Base-by-base conservation (phyloP, 2,329 filamentous ascomycete species). In the Zymoseptoria pseudotritici region DNA sequence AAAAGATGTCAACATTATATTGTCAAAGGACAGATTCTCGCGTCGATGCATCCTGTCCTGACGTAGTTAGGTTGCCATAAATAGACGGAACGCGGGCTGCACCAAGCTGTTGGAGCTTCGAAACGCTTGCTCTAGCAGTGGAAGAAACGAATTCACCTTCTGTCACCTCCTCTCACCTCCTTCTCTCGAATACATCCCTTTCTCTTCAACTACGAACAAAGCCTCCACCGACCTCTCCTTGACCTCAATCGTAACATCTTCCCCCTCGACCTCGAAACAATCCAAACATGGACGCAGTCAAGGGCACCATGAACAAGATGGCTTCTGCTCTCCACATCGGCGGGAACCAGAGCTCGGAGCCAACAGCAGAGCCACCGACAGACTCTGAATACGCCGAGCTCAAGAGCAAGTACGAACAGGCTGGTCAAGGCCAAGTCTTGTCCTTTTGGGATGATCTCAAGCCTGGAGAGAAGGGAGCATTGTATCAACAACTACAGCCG, bases 371-470 rank as follows among this genome's bases (percentile, higher is more conserved):
- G 51, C 79, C 83, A 67, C 86, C 90, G 61, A 82, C 83, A 46
- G 75, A 83, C 60, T 83, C 89, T 64, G 83, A 90, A 71, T 78
- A 91, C 69, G 80, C 84, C 58, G 76, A 84, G 67, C 83, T 95
- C 50, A 84, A 83, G 75, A 78, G 86, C 65, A 88, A 87, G 73
- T 96, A 92, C 78, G 79, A 83, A 63, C 82, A 86, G 67, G 89
- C 88, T 54, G 83, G 82, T 31, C 91, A 96, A 76, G 88, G 84
- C 59, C 91, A 96, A 66, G 89, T 95, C 65, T 91, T 95, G 71
- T 82, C 87, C 60, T 97, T 92, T 77, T 96, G 89, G 80, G 90
- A 97, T 72, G 83, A 86, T 63, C 86, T 99, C 64, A 80, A 81
- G 63, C 77, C 82, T 19, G 76, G 81, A 56, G 91, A 97, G 65